Evolutionary conservation across 371 early-diverging fungal genomes (phyloP), one percentile per base, ranked within the genome.

Genomic region (Lichtheimia corymbifera): DNA sequence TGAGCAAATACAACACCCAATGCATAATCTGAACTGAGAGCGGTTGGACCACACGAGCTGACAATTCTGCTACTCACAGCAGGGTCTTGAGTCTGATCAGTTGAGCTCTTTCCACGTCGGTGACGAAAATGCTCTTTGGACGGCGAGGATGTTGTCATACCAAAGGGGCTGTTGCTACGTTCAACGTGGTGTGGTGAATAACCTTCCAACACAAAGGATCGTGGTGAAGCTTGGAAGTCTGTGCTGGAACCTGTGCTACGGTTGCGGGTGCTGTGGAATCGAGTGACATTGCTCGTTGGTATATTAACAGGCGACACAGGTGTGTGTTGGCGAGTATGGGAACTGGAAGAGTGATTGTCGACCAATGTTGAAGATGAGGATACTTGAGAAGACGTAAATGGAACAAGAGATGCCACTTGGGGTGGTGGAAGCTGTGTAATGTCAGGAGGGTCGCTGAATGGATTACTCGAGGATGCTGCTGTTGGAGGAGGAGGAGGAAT

Each of bases 21-120:
- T 22, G 76, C 79, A 77, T 80, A 82, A 35, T 78, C 78, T 25
- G 80, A 69, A 45, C 80, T 80, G 7, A 67, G 66, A 13, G 50
- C 51, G 3, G 59, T 42, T 5, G 40, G 40, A n/a, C 57, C 42
- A 56, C n/a, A 35, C 6, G 35, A 35, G 9, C 11, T 9, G 5
- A 9, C 11, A 35, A 35, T 35, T 35, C 35, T 6, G 35, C 35
- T 35, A 35, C 35, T 35, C 2, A 35, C 35, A 11, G 35, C 35
- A 9, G 35, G 35, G 9, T 35, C 35, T 35, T 35, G 35, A 9
- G 35, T 35, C 9, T 35, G 35, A 35, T 35, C 35, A 2, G 11
- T 6, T 9, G 35, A 35, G 9, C 35, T 35, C 9, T 35, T 35
- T 2, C 35, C 35, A 35, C 35, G 35, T 35, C 35, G 35, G 11